A percentile compares a stretch with the other conserved stretches of the same genome.
Conservation (phyloP, 1,139 yeast genomes). For the Saccharomyces hybrid region DNA sequence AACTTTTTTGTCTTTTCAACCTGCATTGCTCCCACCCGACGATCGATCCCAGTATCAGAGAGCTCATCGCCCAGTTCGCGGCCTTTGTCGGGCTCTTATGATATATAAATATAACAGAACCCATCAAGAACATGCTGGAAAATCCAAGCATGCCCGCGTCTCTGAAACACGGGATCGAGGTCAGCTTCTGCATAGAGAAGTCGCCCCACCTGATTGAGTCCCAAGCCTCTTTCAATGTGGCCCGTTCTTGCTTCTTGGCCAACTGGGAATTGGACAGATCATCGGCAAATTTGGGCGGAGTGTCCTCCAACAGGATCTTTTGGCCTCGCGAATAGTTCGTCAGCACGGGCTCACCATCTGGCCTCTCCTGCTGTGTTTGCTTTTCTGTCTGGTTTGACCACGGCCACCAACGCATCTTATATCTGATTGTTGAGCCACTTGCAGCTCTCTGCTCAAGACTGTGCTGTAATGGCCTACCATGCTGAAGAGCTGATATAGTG, state of each 20-base stretch:
- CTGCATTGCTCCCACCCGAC: conserved; percentile 95
- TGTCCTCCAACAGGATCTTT: conserved; percentile 34
- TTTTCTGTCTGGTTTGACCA: conserved; percentile 27
- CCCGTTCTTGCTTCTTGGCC: conserved; percentile 22
- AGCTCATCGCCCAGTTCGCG: conserved; percentile 78
- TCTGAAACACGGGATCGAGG: conserved; percentile 78
- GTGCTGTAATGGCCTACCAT: neutral
- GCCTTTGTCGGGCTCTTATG: conserved; percentile 58
- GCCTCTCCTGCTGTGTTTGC: conserved; percentile 22
- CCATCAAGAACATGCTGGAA: conserved; percentile 74
- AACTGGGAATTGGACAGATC: conserved; percentile 21
- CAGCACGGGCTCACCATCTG: conserved; percentile 9
- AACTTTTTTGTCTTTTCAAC: conserved; percentile 45
- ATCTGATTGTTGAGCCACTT: neutral
- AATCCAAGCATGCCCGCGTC: conserved; percentile 85
- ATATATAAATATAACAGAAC: conserved; percentile 61
- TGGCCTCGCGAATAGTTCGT: conserved; percentile 29
- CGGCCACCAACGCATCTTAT: conserved; percentile 6
- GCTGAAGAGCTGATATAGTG: neutral
- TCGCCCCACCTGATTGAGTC: conserved; percentile 38
- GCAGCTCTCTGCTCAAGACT: neutral
- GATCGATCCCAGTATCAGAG: conserved; percentile 69
- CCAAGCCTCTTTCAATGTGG: conserved; percentile 32
- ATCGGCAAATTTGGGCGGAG: conserved; percentile 33
- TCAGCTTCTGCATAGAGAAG: conserved; percentile 47